phyloP scores from a whole-genome alignment of 2,329 filamentous ascomycete species.

The Thyridium curvatum region DNA sequence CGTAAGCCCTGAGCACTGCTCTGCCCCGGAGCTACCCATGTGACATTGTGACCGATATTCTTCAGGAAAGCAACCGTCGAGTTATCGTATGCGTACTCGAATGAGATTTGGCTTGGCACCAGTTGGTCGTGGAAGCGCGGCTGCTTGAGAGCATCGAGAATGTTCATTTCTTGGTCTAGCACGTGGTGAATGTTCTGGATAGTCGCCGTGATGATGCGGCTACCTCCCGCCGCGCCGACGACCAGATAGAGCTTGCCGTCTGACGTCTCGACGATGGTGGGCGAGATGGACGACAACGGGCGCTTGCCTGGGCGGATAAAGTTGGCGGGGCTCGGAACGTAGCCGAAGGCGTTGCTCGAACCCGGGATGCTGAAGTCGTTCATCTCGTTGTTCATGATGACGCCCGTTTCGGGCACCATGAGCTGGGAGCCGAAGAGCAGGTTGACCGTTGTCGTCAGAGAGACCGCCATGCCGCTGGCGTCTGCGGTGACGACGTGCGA shows the following conservation, averaged over 20 bases:
- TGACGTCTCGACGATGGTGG: slow-evolving; percentile 36
- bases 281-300: slow-evolving; percentile 70
- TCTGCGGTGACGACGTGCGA: slow-evolving; percentile 65
- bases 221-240: slow-evolving; percentile 74
- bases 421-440: slow-evolving; percentile 70
- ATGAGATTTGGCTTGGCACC: slow-evolving; percentile 59
- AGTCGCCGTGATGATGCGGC: slow-evolving; percentile 75
- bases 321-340: slow-evolving; percentile 67
- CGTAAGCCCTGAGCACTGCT: slow-evolving; percentile 69
- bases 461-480: slow-evolving; percentile 63
- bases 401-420: slow-evolving; percentile 74
- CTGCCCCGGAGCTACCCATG: slow-evolving; percentile 55
- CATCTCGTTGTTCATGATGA: slow-evolving; percentile 63
- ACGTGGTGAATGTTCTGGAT: slow-evolving; percentile 69
- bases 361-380: slow-evolving; percentile 75
- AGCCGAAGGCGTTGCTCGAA: slow-evolving; percentile 68
- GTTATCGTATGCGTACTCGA: slow-evolving; percentile 67
- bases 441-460: slow-evolving; percentile 77
- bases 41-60: slow-evolving; percentile 63
- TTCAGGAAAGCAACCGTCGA: slow-evolving; percentile 56
- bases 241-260: slow-evolving; percentile 61
- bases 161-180: slow-evolving; percentile 56
- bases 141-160: slow-evolving; percentile 54
- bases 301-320: slow-evolving; percentile 72
- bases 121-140: slow-evolving; percentile 79